phyloP scores from a whole-genome alignment of 805 yeast species.

The Dipodascus geniculatus region DNA sequence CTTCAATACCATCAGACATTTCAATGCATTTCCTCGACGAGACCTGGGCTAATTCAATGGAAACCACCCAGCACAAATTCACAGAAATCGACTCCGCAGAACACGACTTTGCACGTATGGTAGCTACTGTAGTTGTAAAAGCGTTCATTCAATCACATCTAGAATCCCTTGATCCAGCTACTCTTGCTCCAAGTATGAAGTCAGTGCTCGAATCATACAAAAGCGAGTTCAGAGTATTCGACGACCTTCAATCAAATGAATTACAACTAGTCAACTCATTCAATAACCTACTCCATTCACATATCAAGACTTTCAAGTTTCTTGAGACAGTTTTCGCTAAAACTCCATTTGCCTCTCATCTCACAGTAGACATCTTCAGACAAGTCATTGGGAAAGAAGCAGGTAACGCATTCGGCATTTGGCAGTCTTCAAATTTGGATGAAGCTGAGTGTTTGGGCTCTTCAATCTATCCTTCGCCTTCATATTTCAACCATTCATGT shows the following conservation, averaged over 20 bases:
- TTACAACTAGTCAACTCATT: constrained; percentile 32
- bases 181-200: not conserved
- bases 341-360: constrained; percentile 20
- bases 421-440: constrained; percentile 34
- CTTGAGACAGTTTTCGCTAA: constrained; percentile 30
- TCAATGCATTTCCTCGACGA: constrained; percentile 9
- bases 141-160: constrained; percentile 5
- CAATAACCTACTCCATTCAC: constrained; percentile 38
- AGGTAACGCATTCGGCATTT: constrained; percentile 60
- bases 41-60: constrained; percentile 30
- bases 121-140: constrained; percentile 24
- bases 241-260: constrained; percentile 42
- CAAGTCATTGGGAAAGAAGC: constrained; percentile 45
- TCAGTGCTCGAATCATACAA: not conserved
- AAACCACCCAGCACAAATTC: constrained; percentile 29
- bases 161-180: not conserved
- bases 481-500: constrained; percentile 58
- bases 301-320: constrained; percentile 37
- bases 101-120: constrained; percentile 39
- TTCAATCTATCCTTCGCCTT: constrained; percentile 48
- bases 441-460: constrained; percentile 46
- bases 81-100: constrained; percentile 43
- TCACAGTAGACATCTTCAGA: constrained; percentile 33
- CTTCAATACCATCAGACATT: not conserved
- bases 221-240: constrained; percentile 25